Base-by-base conservation (phyloP, 768 basidiomycete genomes). In the Xerocomellus intermedius region DNA sequence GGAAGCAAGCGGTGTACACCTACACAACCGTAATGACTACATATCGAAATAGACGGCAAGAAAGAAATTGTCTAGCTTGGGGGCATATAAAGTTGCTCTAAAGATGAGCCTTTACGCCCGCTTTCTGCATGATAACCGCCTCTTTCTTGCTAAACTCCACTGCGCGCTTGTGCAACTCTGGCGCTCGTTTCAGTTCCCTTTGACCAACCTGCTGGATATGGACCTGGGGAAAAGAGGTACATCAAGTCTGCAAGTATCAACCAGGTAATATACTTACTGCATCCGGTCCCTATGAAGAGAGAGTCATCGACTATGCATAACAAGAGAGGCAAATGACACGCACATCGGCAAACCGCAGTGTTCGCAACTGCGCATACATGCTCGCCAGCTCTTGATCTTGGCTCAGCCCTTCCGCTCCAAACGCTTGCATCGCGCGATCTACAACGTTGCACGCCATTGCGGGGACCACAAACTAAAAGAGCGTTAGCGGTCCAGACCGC, bases 181-280 rank as follows among this genome's bases (percentile, higher is more conserved):
- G 81, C 1, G 86, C 91, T 24, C 92, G 85, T 74, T 82, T 89
- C 60, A 98, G 77, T 73, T 98, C 96, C 42, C 86, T 78, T 65
- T 88, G 87, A 9, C 95, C 96, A 42, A 98, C 89, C 74, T 98
- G 95, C 69, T 95, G 93, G 48, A 97, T 87, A 73, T 98, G 95
- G 3, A 97, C 92, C 81, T 91, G 72, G 39, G 72, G 59, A 19
- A 57, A 42, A n/a, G 52, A 22, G 5, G 8, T 33, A 24, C 6
- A 48, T 57, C 39, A 54, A 43, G 21, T 36, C 19, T 28, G 33
- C 30, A 8, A 12, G 24, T 16, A 19, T 50, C 53, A 42, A 46
- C 21, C 37, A 46, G 50, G 6, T 17, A 45, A 10, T 41, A 42
- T 52, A 73, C 81, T 59, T 58, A 86, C 88, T 64, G 86, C 90